Conservation (phyloP, 495 filamentous ascomycete genomes). For the Lentithecium fluviatile region DNA sequence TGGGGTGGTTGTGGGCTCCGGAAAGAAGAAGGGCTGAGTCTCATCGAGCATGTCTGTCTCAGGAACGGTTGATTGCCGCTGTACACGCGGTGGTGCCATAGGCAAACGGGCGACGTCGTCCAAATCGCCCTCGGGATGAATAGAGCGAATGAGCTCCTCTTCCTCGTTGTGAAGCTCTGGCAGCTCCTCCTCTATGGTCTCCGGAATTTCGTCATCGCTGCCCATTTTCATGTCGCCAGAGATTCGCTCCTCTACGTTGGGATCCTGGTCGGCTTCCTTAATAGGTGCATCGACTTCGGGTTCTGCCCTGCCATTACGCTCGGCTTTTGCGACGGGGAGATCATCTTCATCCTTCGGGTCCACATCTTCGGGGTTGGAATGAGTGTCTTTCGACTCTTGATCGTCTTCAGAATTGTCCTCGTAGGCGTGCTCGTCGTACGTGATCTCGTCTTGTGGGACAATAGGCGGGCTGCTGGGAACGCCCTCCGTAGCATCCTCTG, state of each 20-base stretch:
- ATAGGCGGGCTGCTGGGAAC: conserved; percentile 35
- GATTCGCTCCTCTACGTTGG: too few species aligned
- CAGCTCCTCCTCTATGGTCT: neutral
- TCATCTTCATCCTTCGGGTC: conserved; percentile 13
- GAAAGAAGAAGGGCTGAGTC: conserved; percentile 18
- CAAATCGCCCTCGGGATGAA: conserved; percentile 1
- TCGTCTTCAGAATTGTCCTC: conserved; percentile 23
- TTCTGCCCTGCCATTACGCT: neutral
- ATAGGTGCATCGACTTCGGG: neutral
- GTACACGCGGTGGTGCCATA: neutral
- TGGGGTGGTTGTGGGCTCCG: neutral
- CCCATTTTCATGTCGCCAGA: too few species aligned
- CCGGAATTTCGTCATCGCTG: conserved; percentile 4
- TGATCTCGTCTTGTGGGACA: conserved; percentile 8
- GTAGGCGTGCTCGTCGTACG: conserved; percentile 16
- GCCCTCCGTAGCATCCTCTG: conserved; percentile 12
- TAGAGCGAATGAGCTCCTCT: conserved; percentile 16
- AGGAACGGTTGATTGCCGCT: conserved; percentile 26
- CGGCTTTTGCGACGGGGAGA: neutral
- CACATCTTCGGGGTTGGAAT: neutral
- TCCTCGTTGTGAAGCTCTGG: neutral
- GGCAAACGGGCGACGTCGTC: neutral
- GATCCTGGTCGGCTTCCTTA: neutral
- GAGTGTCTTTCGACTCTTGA: neutral
- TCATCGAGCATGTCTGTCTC: conserved; percentile 29